Conservation (phyloP, 495 filamentous ascomycete species). For the Xylaria sp. region DNA sequence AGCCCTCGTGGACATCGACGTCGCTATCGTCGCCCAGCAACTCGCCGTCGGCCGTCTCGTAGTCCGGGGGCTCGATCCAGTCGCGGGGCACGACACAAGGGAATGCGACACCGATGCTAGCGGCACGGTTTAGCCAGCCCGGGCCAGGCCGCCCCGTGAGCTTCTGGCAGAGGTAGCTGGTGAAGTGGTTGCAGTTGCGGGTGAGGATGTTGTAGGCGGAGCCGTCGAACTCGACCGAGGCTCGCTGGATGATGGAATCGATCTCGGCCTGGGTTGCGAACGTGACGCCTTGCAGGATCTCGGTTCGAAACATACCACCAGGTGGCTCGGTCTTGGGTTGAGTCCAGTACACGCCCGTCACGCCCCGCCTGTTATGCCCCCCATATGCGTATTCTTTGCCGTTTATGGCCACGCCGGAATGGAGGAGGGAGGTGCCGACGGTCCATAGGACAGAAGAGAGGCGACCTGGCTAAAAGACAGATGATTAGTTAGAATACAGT, state of each 20-base stretch:
- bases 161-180: conserved; percentile 68
- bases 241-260: conserved; percentile 67
- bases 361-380: conserved; percentile 70
- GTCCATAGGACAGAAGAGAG: conserved; percentile 74
- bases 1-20: conserved; percentile 52
- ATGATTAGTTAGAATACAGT: neutral
- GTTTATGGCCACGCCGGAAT: conserved; percentile 80
- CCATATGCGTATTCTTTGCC: conserved; percentile 82
- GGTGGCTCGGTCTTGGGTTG: conserved; percentile 70
- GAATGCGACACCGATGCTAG: conserved; percentile 73
- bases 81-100: conserved; percentile 81
- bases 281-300: conserved; percentile 76
- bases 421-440: conserved; percentile 73
- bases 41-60: conserved; percentile 72
- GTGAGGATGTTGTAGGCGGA: conserved; percentile 77
- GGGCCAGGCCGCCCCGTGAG: conserved; percentile 70
- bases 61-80: conserved; percentile 79
- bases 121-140: conserved; percentile 78
- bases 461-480: conserved; percentile 62
- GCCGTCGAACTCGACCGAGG: conserved; percentile 70
- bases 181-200: conserved; percentile 86
- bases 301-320: conserved; percentile 72
- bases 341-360: conserved; percentile 82
- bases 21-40: conserved; percentile 64
- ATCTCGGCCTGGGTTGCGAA: conserved; percentile 68